Conservation (phyloP, 257 asterid genomes). For the Fraxinus pennsylvanica region DNA sequence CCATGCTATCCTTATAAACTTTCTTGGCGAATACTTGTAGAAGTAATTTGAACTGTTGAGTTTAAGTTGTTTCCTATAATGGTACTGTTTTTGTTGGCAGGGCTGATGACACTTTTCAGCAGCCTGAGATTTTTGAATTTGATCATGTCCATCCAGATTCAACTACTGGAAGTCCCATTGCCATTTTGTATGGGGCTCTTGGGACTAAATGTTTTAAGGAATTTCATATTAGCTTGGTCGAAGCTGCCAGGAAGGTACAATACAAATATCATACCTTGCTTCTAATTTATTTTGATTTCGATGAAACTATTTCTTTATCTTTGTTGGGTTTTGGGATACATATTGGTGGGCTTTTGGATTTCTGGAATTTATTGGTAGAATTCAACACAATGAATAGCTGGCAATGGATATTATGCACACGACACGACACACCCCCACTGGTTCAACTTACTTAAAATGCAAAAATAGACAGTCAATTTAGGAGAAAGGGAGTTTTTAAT, state of each 20-base stretch:
- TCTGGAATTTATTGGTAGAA: slow-evolving; percentile 7
- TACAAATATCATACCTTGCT: slow-evolving; percentile 14
- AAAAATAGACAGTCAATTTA: too few relatives aligned
- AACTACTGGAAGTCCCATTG: slow-evolving; percentile 61
- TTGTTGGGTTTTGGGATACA: slow-evolving; percentile 13
- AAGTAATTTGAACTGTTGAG: slow-evolving; percentile 14
- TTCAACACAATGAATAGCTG: slow-evolving; percentile 16
- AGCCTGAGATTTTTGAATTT: slow-evolving; percentile 90
- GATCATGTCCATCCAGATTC: slow-evolving; percentile 94
- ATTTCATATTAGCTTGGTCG: slow-evolving; percentile 68
- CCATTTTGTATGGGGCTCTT: slow-evolving; percentile 88
- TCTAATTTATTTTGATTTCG: slow-evolving; percentile 14
- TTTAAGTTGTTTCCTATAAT: slow-evolving; percentile 19
- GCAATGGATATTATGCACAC: slow-evolving; percentile 7
- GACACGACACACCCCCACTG: slow-evolving; percentile 2
- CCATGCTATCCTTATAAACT: slow-evolving; percentile 21
- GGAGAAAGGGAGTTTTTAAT: background rate
- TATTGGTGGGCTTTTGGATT: background rate
- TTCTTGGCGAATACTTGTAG: background rate
- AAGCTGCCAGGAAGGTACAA: slow-evolving; percentile 74
- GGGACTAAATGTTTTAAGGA: slow-evolving; percentile 87
- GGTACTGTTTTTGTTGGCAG: slow-evolving; percentile 45
- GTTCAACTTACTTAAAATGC: background rate
- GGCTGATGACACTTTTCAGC: slow-evolving; percentile 64
- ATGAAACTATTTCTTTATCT: background rate